Conservation (phyloP, 2,329 filamentous ascomycete species). For the Trichoderma simmonsii region DNA sequence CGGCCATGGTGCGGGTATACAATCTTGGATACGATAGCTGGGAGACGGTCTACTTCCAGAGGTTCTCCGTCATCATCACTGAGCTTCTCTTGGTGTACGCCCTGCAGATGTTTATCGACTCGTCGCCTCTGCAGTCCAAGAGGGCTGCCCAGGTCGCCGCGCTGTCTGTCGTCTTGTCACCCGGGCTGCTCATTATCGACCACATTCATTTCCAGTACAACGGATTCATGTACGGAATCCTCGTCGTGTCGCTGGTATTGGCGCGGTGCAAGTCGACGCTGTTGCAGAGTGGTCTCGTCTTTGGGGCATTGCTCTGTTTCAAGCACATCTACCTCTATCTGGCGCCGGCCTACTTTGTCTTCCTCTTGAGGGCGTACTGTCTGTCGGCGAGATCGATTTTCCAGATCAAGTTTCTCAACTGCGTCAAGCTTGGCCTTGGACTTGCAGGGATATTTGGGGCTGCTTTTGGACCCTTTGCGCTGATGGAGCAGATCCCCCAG, state of each 20-base stretch:
- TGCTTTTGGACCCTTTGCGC: slow-evolving; percentile 87
- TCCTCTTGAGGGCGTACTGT: slow-evolving; percentile 84
- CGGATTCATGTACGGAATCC: slow-evolving; percentile 87
- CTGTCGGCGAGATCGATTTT: slow-evolving; percentile 74
- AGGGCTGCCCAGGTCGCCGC: slow-evolving; percentile 80
- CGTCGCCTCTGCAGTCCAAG: slow-evolving; percentile 61
- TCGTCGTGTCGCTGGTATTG: slow-evolving; percentile 81
- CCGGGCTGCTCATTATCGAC: slow-evolving; percentile 92
- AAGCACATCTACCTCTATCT: slow-evolving; percentile 99
- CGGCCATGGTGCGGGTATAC: slow-evolving; percentile 75
- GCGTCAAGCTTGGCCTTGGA: slow-evolving; percentile 74
- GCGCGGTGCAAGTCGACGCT: slow-evolving; percentile 73
- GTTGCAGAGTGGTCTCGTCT: slow-evolving; percentile 75
- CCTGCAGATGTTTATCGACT: slow-evolving; percentile 75
- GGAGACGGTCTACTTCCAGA: slow-evolving; percentile 92
- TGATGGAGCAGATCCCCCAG: slow-evolving; percentile 79
- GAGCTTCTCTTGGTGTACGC: slow-evolving; percentile 84
- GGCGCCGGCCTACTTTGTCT: slow-evolving; percentile 93
- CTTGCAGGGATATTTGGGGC: slow-evolving; percentile 68
- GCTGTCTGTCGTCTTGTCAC: slow-evolving; percentile 85
- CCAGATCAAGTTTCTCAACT: slow-evolving; percentile 72
- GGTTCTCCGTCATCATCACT: slow-evolving; percentile 78
- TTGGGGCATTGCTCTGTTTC: slow-evolving; percentile 82
- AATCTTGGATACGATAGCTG: slow-evolving; percentile 86
- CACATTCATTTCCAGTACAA: slow-evolving; percentile 99